Conservation (phyloP, 306 rosid genomes). For the Vigna trinervia region DNA sequence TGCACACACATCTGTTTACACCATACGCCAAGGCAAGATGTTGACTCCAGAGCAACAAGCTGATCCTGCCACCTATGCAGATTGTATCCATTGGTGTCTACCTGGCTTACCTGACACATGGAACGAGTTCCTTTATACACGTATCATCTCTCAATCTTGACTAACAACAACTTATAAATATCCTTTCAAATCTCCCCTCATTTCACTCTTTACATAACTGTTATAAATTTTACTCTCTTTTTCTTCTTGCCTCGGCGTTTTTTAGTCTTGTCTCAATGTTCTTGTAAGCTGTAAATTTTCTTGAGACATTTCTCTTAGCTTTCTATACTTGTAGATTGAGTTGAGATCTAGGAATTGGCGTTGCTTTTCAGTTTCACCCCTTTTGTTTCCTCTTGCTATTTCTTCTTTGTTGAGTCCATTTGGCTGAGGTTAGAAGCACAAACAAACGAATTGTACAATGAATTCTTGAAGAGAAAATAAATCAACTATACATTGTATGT, state of each 20-base stretch:
- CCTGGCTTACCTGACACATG: constrained; percentile 96
- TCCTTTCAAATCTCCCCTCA: not conserved
- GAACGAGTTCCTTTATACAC: constrained; percentile 88
- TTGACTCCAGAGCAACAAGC: constrained; percentile 76
- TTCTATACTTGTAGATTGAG: constrained; percentile 39
- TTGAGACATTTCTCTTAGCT: constrained; percentile 33
- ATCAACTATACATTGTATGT: constrained; percentile 1
- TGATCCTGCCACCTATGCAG: constrained; percentile 84
- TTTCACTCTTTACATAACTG: constrained; percentile 2
- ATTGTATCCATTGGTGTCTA: constrained; percentile 96
- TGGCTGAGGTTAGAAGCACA: constrained; percentile 24
- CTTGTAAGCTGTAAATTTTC: constrained; percentile 43
- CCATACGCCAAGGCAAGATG: constrained; percentile 87
- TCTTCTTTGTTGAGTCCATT: constrained; percentile 8
- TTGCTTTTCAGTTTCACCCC: too few species aligned
- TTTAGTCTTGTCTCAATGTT: constrained; percentile 39
- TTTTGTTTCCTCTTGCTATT: not conserved
- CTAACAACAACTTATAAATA: constrained; percentile 31
- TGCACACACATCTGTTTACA: constrained; percentile 88
- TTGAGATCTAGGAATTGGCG: constrained; percentile 34
- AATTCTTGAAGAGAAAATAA: constrained; percentile 41
- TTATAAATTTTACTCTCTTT: constrained; percentile 14
- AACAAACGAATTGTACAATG: constrained; percentile 50
- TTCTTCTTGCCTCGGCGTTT: constrained; percentile 33
- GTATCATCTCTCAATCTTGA: constrained; percentile 72